A percentile compares a stretch with the other conserved stretches of the same genome.
Conservation (phyloP, 306 rosid genomes). For the Cotoneaster glaucophyllus region DNA sequence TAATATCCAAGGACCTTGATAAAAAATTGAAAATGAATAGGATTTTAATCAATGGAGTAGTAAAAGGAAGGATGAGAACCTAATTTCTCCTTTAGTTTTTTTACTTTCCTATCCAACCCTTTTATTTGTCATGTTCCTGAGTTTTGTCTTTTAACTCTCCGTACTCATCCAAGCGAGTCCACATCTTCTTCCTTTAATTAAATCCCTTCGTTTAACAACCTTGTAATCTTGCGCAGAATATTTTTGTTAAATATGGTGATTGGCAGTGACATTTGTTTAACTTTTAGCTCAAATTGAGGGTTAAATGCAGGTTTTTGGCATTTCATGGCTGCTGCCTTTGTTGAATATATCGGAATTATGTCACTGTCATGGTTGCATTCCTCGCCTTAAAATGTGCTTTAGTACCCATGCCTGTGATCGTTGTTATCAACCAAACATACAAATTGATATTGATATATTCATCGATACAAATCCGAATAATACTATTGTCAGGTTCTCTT, state of each 20-base stretch:
- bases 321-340: constrained; percentile 21
- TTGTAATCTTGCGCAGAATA: background rate
- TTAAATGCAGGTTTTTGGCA: background rate
- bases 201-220: background rate
- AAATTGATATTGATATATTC: background rate
- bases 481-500: background rate
- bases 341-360: constrained; percentile 25
- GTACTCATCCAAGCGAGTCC: background rate
- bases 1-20: too few species aligned
- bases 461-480: background rate
- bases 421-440: constrained; percentile 4
- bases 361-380: constrained; percentile 24
- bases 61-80: too few species aligned
- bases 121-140: background rate
- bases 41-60: too few species aligned
- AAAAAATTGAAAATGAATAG: too few species aligned
- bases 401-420: background rate
- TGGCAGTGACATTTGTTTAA: background rate
- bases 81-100: too few species aligned
- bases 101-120: background rate
- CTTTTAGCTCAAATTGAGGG: background rate
- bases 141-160: background rate
- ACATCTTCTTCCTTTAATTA: background rate
- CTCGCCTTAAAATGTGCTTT: background rate
- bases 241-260: background rate